Evolutionary conservation across 805 yeast species (phyloP), one percentile per base, ranked within the genome.

Genomic region (Debaryomyces castellii): DNA sequence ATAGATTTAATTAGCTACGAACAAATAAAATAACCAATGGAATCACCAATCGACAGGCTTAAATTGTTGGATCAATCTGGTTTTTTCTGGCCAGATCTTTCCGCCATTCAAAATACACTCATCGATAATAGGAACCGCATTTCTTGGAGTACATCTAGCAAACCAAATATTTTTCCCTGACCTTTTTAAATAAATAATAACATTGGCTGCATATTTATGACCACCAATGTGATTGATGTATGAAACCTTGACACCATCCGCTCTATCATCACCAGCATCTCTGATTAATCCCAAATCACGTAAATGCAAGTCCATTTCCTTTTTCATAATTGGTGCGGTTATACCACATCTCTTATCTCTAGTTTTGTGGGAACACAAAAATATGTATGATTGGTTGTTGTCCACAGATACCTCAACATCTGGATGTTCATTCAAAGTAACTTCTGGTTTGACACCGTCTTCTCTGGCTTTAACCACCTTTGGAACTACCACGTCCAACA

Each of bases 271-370:
- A 10, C 87, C 85, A 24, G 69, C 62, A 63, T 92, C 97, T 57
- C 98, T 76, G 53, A 81, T 80, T 14, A 87, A 68, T 3, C 83
- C 95, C 28, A 78, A 70, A 4, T 87, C 88, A 47, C 95, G 73
- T 36, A 92, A 70, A 52, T 85, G 79, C 7, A 76, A 61, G 39
- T 89, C 95, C 63, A 92, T 80, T 49, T 87, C 89, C 52, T 80
- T 83, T 59, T 83, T 85, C 83, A 92, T 77, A 30, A 89, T 77
- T 11, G 97, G 97, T 0, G 98, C 98, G 1, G 97, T 89, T 39
- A 89, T 73, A 40, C 97, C 97, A 66, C 99, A 92, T 50, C 92
- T 74, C 63, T 89, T 91, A 62, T 92, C 99, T 63, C 98, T 82
- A 9, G 95, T 88, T 41, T 76, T 74, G 65, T 92, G 99, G 0